Evolutionary conservation across 1,284 basidiomycete species (phyloP), one percentile per base, ranked within the genome.

Genomic region (Tilletia setariae): DNA sequence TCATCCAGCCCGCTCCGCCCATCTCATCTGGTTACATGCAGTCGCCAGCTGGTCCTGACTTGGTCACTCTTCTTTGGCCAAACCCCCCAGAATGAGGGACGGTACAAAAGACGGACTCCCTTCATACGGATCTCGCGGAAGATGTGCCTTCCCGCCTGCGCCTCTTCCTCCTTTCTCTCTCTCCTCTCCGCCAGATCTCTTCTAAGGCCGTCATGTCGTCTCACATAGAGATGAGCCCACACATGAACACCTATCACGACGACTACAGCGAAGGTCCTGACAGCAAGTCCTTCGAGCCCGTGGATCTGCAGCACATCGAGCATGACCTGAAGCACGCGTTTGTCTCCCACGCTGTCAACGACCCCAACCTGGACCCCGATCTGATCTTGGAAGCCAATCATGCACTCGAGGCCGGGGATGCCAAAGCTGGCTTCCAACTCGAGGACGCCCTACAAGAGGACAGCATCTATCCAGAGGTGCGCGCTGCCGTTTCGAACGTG

Each of bases 401-500:
- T 16, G 71, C 70, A 9, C 65, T 74, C 8, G 64, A 74, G 32
- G 28, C 13, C 1, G 68, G 67, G 15, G 67, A 74, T 30, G 44
- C 67, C 2, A 68, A 70, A 40, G 67, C 71, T 13, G 69, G 72
- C 46, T 53, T 72, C 8, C 25, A 32, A 2, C 51, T 74, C 2
- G 72, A 64, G 32, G 65, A 74, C 11, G 44, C 65, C 1, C 56
- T 74, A 2, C 74, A 79, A 21, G 75, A 79, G 9, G 78, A 80
- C 47, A 49, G 47, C 23, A 32, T 61, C 56, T 80, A 79, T 44
- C 66, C 71, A 1, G 77, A 80, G 70, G 79, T 80, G n/a, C 75
- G 78, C 1, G 75, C 78, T 1, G 70, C 79, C 1, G 75, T 79
- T 8, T 75, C 74, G 15, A 80, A 80, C 49, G 64, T 79, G 21